Evolutionary conservation across 2,329 filamentous ascomycete genomes (phyloP).

Genomic region (Penicillium oxalicum): DNA sequence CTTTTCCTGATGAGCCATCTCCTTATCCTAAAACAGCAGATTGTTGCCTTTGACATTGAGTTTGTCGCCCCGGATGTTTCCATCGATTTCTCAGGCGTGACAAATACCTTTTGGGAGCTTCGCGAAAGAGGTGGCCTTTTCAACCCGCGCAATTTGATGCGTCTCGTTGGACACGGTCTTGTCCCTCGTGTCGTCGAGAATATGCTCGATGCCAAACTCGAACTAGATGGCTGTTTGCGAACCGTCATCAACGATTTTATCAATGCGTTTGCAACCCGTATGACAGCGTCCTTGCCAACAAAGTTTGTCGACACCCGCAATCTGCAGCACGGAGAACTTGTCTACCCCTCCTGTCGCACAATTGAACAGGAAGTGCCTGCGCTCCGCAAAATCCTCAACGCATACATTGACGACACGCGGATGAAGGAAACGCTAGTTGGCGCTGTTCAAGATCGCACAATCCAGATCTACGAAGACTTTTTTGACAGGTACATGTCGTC

Average conservation of each 20-base stretch:
- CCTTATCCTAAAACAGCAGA: slow-evolving; percentile 89
- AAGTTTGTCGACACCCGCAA: slow-evolving; percentile 36
- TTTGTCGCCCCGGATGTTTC: slow-evolving; percentile 60
- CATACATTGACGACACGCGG: slow-evolving; percentile 59
- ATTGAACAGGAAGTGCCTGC: slow-evolving; percentile 55
- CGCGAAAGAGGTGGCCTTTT: slow-evolving; percentile 60
- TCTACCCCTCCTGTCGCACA: slow-evolving; percentile 46
- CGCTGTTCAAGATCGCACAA: slow-evolving; percentile 59
- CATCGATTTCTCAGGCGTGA: slow-evolving; percentile 61
- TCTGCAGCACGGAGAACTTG: slow-evolving; percentile 36
- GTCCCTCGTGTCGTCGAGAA: slow-evolving; percentile 63
- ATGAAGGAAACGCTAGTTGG: slow-evolving; percentile 61
- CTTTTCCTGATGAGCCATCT: slow-evolving; percentile 94
- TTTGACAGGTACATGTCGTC: slow-evolving; percentile 48
- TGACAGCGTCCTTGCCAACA: slow-evolving; percentile 46
- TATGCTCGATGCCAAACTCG: slow-evolving; percentile 65
- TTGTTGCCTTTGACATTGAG: slow-evolving; percentile 92
- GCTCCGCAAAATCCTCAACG: slow-evolving; percentile 52
- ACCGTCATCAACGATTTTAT: slow-evolving; percentile 63
- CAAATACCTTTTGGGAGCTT: slow-evolving; percentile 62
- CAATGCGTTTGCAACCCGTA: slow-evolving; percentile 50
- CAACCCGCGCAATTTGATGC: slow-evolving; percentile 58
- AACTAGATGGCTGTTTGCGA: slow-evolving; percentile 57
- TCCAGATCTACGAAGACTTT: slow-evolving; percentile 59
- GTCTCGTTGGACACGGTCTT: slow-evolving; percentile 52